Conservation (phyloP, 2,329 filamentous ascomycete genomes). For the Fusarium globosum region DNA sequence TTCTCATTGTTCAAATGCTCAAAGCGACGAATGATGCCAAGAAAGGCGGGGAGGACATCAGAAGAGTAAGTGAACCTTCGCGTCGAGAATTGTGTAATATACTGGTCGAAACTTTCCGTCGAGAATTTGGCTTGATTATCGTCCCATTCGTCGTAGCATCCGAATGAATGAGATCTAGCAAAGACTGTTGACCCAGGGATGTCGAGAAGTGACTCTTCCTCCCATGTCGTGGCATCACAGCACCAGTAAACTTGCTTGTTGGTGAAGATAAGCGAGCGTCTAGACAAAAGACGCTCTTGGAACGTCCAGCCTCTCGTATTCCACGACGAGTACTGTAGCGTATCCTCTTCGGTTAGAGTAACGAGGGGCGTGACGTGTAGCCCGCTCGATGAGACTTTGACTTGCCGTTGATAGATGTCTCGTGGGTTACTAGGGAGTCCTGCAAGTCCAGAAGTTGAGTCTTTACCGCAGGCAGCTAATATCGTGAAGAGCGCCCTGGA, state of each 20-base stretch:
- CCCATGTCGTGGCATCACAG: conserved; percentile 15
- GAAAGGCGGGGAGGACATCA: conserved; percentile 12
- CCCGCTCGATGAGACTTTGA: not conserved
- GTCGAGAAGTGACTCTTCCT: conserved; percentile 24
- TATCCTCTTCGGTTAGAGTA: not conserved
- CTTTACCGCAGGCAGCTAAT: not conserved
- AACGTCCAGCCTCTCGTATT: conserved; percentile 23
- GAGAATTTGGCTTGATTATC: conserved; percentile 2
- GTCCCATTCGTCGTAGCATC: conserved; percentile 23
- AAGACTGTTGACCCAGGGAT: not conserved
- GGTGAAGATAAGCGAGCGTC: conserved; percentile 19
- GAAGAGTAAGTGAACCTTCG: conserved; percentile 14
- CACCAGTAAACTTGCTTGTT: conserved; percentile 21
- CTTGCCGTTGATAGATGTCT: not conserved
- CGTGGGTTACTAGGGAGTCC: not conserved
- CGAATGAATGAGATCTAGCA: not conserved
- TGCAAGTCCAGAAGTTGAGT: not conserved
- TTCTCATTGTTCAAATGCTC: conserved; percentile 23
- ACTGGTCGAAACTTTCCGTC: not conserved
- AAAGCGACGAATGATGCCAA: conserved; percentile 16
- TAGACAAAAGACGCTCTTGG: conserved; percentile 15
- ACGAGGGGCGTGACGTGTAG: not conserved
- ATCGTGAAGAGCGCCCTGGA: conserved; percentile 10
- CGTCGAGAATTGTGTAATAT: conserved; percentile 13
- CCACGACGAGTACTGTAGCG: not conserved